Evolutionary conservation across 2,329 filamentous ascomycete genomes (phyloP).

Genomic region (Penicillium sp.): DNA sequence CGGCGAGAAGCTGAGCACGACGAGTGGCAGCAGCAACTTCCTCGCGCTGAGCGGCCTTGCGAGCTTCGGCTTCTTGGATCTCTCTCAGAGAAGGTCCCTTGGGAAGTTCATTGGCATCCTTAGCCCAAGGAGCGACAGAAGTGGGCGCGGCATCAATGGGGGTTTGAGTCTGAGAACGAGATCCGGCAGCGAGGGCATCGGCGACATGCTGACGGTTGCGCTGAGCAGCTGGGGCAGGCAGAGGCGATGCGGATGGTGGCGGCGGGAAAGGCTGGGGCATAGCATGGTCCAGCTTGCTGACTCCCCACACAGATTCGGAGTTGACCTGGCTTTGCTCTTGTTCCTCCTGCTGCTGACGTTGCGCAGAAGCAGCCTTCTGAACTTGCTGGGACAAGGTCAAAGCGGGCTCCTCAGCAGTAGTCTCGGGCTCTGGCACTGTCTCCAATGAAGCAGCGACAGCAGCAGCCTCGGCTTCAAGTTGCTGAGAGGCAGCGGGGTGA

Average conservation of each 20-base stretch:
- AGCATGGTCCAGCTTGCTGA: constrained; percentile 57
- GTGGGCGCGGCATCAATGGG: constrained; percentile 66
- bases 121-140: constrained; percentile 91
- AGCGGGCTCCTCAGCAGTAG: constrained; percentile 44
- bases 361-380: constrained; percentile 63
- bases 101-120: constrained; percentile 69
- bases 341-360: constrained; percentile 39
- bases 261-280: constrained; percentile 70
- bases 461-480: constrained; percentile 26
- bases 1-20: constrained; percentile 64
- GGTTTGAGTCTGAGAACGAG: constrained; percentile 74
- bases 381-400: constrained; percentile 82
- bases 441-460: constrained; percentile 14
- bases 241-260: constrained; percentile 72
- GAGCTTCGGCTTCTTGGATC: constrained; percentile 93
- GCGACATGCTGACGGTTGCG: constrained; percentile 80
- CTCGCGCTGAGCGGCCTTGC: constrained; percentile 86
- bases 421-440: constrained; percentile 24
- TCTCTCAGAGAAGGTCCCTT: constrained; percentile 92
- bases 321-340: constrained; percentile 40
- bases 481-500: constrained; percentile 37
- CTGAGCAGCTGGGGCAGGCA: constrained; percentile 87
- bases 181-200: constrained; percentile 65
- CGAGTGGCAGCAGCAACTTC: constrained; percentile 75
- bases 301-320: constrained; percentile 56